A percentile compares a stretch with the other conserved stretches of the same genome.
These are phyloP conservation scores for Thelonectria discophora DNA, from an alignment of 2,329 filamentous ascomycete species.

Conservation along the genomic window DNA sequence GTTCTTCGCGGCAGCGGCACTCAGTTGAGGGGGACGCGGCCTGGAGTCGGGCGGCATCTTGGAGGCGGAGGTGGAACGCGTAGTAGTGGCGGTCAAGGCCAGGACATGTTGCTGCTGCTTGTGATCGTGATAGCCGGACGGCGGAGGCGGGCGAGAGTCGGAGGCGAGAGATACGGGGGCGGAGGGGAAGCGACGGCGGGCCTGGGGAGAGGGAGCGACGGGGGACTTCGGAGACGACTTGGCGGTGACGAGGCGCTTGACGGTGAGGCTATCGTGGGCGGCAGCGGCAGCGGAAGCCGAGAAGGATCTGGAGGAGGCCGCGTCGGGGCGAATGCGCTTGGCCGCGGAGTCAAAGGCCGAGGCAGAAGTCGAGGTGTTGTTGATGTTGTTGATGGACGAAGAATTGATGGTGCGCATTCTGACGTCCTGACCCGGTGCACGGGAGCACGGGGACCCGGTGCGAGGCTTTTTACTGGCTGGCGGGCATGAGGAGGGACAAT, in stretches of 20 bases:
- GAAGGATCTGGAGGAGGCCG: constrained; percentile 13
- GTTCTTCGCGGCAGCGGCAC: constrained; percentile 66
- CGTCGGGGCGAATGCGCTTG: constrained; percentile 25
- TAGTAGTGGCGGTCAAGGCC: constrained; percentile 43
- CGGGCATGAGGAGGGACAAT: constrained; percentile 27
- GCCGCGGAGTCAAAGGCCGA: constrained; percentile 35
- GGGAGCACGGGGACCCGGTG: constrained; percentile 19
- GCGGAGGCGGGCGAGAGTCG: constrained; percentile 28
- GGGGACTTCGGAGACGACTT: constrained; percentile 28
- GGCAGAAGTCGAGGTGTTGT: constrained; percentile 29
- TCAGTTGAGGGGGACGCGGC: constrained; percentile 75
- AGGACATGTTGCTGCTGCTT: constrained; percentile 44
- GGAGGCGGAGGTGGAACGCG: constrained; percentile 37
- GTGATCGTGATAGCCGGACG: constrained; percentile 35
- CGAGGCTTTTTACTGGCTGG: constrained; percentile 35
- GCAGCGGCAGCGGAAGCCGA: constrained; percentile 20
- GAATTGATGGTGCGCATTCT: constrained; percentile 43
- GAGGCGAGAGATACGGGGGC: constrained; percentile 30
- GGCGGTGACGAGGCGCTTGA: constrained; percentile 28
- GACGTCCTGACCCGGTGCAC: constrained; percentile 29
- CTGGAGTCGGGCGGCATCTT: constrained; percentile 60
- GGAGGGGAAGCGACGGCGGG: constrained; percentile 36
- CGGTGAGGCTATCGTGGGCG: constrained; percentile 20
- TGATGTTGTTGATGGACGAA: constrained; percentile 35
- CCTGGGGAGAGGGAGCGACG: constrained; percentile 24